phyloP scores from a whole-genome alignment of 169 alveolate genomes.

The Plasmodium inui region DNA sequence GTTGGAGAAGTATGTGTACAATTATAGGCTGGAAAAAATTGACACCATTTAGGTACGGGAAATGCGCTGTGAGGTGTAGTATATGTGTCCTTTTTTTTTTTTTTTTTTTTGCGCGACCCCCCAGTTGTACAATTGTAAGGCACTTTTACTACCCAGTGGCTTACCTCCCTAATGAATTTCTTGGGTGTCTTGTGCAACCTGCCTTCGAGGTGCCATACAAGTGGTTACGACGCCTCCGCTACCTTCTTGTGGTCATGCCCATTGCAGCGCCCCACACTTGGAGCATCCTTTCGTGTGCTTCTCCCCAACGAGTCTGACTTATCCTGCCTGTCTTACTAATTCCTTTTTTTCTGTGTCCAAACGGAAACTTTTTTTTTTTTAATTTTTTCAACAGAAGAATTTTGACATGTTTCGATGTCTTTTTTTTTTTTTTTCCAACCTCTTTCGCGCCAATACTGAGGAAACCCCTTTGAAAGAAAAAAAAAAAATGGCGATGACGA shows the following conservation, averaged over 20 bases:
- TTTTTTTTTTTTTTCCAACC: neutral
- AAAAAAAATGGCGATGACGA: neutral
- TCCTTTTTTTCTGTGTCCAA: slow-evolving; percentile 4
- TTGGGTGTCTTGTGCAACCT: neutral
- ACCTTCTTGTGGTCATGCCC: neutral
- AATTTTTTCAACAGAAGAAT: neutral
- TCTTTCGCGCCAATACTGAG: neutral
- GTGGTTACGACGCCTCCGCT: neutral
- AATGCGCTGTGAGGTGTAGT: neutral
- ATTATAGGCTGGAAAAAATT: slow-evolving; percentile 56
- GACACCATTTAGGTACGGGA: slow-evolving; percentile 14
- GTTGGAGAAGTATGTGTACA: slow-evolving; percentile 66
- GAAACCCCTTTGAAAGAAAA: neutral
- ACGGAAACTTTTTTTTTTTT: neutral
- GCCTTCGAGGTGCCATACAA: neutral
- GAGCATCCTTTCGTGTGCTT: neutral
- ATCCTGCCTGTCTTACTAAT: neutral
- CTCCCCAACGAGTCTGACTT: neutral
- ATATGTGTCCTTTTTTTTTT: neutral
- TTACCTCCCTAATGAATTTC: neutral
- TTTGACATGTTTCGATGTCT: neutral
- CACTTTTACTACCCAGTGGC: neutral
- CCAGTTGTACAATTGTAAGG: neutral
- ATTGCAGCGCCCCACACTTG: neutral
- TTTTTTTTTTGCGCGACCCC: neutral